Evolutionary conservation across 495 filamentous ascomycete genomes (phyloP).

Genomic region (Tuber borchii): DNA sequence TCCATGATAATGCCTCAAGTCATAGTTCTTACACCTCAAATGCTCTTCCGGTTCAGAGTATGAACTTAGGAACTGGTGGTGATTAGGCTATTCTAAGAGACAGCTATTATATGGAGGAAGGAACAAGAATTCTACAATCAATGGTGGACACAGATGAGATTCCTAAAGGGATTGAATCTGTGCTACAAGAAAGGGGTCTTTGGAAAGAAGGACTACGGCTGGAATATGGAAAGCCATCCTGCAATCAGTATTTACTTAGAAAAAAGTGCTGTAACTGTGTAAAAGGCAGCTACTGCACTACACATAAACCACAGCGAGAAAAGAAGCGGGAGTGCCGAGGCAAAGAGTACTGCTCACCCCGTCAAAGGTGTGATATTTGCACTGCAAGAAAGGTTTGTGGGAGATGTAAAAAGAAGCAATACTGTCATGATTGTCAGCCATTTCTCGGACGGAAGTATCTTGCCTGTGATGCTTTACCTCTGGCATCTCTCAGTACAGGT

Average conservation of each 20-base stretch:
- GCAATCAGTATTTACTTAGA: background rate
- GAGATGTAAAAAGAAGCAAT: background rate
- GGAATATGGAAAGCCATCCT: background rate
- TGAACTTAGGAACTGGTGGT: constrained; percentile 8
- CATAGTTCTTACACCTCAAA: constrained; percentile 10
- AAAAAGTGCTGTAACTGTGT: background rate
- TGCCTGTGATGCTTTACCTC: background rate
- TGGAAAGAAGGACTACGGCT: background rate
- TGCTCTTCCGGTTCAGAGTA: constrained; percentile 8
- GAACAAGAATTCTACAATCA: background rate
- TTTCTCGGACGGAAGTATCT: background rate
- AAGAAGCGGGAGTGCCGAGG: background rate
- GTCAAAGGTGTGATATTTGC: background rate
- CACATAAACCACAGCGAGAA: background rate
- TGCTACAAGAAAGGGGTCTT: constrained; percentile 6
- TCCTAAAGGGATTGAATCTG: background rate
- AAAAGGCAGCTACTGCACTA: background rate
- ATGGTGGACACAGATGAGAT: background rate
- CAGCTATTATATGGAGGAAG: background rate
- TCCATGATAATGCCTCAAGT: constrained; percentile 13
- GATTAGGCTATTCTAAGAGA: background rate
- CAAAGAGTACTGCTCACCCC: background rate
- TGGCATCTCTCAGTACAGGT: background rate
- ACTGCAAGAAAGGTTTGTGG: background rate
- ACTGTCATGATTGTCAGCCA: background rate